Base-by-base conservation (phyloP, 257 asterid species). In the Leonotis leonurus region DNA sequence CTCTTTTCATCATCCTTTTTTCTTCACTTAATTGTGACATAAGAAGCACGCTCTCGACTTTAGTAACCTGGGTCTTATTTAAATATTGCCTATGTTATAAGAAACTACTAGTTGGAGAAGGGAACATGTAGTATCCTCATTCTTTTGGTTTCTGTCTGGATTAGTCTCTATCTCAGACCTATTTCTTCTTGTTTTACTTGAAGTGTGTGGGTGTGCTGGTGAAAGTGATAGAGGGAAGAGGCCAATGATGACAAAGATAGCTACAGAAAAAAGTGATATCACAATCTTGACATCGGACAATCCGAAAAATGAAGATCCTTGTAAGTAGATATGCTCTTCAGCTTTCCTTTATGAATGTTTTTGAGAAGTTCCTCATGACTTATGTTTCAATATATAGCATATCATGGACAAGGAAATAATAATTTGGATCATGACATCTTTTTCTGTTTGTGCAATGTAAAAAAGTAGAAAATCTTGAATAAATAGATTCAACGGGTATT, bases 181-280 rank as follows among this genome's bases (percentile, higher is more conserved):
- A 60, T 49, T 46, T 54, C 58, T 56, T 68, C n/a, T 41, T 45
- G 9, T 53, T 44, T 60, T 65, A 48, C 70, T 46, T 76, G 71
- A 74, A 89, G 99, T 92, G 71, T 48, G 84, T 68, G 99, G 99
- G 61, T 89, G 96, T 67, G 68, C 26, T 62, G 99, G 99, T 29
- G 99, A 92, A 72, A 56, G 64, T 1, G 95, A 89, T 32, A 81
- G 97, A 80, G 97, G 97, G 53, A 89, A 92, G 83, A 86, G 99
- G 57, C 99, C 97, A 7, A 60, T 81, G 73, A 92, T 92, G 99
- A 60, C 99, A 48, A 92, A 89, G 81, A 78, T 89, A 46, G 96
- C 99, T 16, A 80, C 96, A 2, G 96, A 89, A 3, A 92, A 86
- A 70, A 86, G 97, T 51, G 95, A 92, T 54, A 83, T 92, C 56